Evolutionary conservation across 1,284 basidiomycete genomes (phyloP).

Genomic region (Anthracocystis setariae): DNA sequence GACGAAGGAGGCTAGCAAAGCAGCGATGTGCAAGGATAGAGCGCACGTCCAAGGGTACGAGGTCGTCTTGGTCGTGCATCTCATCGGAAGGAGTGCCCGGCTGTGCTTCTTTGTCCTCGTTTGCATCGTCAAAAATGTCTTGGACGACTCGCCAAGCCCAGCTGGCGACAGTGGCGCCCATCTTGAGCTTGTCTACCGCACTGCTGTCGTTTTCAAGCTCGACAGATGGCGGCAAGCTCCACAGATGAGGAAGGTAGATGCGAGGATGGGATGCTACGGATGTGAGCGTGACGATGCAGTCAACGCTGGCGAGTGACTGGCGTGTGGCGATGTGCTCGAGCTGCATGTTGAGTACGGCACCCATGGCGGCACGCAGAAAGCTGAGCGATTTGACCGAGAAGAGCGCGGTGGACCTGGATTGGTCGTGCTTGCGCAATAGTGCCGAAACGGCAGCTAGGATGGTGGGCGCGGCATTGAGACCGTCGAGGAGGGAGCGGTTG

Average conservation of each 20-base stretch:
- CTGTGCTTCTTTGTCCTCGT: slow-evolving; percentile 39
- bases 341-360: slow-evolving; percentile 81
- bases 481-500: slow-evolving; percentile 35
- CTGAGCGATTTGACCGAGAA: slow-evolving; percentile 70
- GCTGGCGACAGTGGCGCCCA: slow-evolving; percentile 40
- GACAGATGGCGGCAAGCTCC: slow-evolving; percentile 32
- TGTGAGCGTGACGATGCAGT: slow-evolving; percentile 26
- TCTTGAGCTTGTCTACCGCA: slow-evolving; percentile 27
- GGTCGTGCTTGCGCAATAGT: slow-evolving; percentile 76
- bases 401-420: slow-evolving; percentile 38
- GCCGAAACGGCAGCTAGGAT: slow-evolving; percentile 81
- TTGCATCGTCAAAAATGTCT: slow-evolving; percentile 43
- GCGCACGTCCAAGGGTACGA: slow-evolving; percentile 13
- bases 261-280: slow-evolving; percentile 32
- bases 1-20: slow-evolving; percentile 22
- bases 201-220: slow-evolving; percentile 30
- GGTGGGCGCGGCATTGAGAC: slow-evolving; percentile 72
- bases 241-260: slow-evolving; percentile 45
- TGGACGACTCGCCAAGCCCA: slow-evolving; percentile 45
- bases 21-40: slow-evolving; percentile 36
- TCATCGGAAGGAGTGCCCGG: slow-evolving; percentile 27
- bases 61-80: slow-evolving; percentile 35
- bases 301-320: slow-evolving; percentile 24
- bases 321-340: slow-evolving; percentile 74
- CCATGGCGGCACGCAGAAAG: slow-evolving; percentile 80